Percentiles rank a stretch among this genome's conserved stretches.
These are phyloP conservation scores for Adansonia rubrostipa DNA, from an alignment of 441 rosid species.

Conservation along the genomic window DNA sequence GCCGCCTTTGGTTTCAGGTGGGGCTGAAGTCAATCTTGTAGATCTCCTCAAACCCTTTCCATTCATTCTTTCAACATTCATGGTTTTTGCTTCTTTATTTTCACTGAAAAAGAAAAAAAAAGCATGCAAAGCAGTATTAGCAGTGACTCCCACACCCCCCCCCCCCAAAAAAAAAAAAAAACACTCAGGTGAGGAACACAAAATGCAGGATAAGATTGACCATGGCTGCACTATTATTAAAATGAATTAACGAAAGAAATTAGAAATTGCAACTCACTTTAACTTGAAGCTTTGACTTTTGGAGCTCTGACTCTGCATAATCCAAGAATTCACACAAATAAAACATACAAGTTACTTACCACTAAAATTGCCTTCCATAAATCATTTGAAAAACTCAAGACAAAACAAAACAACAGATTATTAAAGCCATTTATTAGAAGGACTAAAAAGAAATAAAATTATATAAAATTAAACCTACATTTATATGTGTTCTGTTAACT, in stretches of 20 bases:
- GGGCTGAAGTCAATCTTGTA: constrained; percentile 25
- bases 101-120: constrained; percentile 9
- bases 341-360: constrained; percentile 22
- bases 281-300: constrained; percentile 27
- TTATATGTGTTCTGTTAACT: background rate
- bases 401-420: constrained; percentile 3
- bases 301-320: constrained; percentile 41
- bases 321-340: constrained; percentile 24
- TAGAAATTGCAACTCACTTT: constrained; percentile 42
- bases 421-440: constrained; percentile 19
- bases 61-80: constrained; percentile 19
- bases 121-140: background rate
- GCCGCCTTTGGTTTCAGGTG: constrained; percentile 14
- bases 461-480: background rate
- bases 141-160: background rate
- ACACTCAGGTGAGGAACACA: background rate
- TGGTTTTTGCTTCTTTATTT: constrained; percentile 14
- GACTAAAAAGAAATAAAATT: background rate
- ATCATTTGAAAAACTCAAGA: background rate
- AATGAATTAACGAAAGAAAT: background rate
- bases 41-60: constrained; percentile 28
- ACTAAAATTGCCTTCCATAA: background rate
- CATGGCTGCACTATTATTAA: background rate
- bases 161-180: background rate
- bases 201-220: background rate